These are phyloP conservation scores for Trichomonas tenax DNA, from an alignment of 208 protist species.

Conservation along the genomic window DNA sequence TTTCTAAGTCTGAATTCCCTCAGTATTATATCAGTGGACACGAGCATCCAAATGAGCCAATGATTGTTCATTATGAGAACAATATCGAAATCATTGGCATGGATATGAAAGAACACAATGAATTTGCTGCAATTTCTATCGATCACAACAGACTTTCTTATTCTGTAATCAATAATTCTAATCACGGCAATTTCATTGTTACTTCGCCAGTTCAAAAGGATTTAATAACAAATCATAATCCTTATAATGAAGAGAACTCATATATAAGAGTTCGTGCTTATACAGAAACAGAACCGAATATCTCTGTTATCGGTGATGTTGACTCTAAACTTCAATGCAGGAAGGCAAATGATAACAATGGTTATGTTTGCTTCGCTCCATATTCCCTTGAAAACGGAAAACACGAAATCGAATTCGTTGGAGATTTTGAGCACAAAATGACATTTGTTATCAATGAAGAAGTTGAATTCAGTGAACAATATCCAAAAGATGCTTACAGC, in stretches of 20 bases:
- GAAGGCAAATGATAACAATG: neutral
- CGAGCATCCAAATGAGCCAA: neutral
- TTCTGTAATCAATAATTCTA: neutral
- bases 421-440: neutral
- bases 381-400: neutral
- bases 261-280: neutral
- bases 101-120: neutral
- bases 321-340: neutral
- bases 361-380: neutral
- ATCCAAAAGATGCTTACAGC: too few species aligned
- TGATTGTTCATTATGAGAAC: neutral
- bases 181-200: neutral
- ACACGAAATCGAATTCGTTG: neutral
- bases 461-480: neutral
- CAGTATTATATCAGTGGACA: neutral
- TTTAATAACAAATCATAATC: neutral
- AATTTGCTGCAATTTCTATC: neutral
- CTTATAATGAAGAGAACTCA: neutral
- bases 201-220: neutral
- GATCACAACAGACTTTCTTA: neutral
- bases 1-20: neutral
- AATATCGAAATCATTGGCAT: neutral
- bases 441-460: neutral
- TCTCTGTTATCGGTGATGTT: neutral
- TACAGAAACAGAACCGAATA: neutral